Evolutionary conservation across 345 rosid genomes (phyloP).

Genomic region (Brassica nigra): DNA sequence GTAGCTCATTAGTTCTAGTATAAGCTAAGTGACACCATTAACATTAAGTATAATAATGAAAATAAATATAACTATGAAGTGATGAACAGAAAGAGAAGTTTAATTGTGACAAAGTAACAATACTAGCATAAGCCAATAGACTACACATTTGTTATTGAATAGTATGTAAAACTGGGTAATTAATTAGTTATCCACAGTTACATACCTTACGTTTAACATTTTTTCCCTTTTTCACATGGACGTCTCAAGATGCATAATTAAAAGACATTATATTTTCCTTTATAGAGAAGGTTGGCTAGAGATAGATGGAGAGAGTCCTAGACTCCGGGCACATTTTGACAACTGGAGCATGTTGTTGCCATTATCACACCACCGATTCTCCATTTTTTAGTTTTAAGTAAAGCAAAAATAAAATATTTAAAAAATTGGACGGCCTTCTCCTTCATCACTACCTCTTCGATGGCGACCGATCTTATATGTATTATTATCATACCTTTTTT

Average conservation of each 20-base stretch:
- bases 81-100: neutral
- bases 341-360: conserved; percentile 44
- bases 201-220: neutral
- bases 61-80: neutral
- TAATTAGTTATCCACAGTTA: neutral
- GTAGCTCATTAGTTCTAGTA: too few relatives aligned
- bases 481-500: conserved; percentile 1
- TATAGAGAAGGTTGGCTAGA: conserved; percentile 27
- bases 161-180: neutral
- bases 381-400: neutral
- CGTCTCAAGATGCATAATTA: conserved; percentile 37
- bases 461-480: conserved; percentile 38
- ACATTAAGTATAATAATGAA: neutral
- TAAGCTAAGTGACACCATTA: neutral
- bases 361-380: conserved; percentile 38
- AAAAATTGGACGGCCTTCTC: conserved; percentile 32
- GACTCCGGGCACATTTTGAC: conserved; percentile 41
- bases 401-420: neutral
- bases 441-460: conserved; percentile 38
- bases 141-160: neutral
- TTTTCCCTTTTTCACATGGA: conserved; percentile 13
- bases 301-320: conserved; percentile 33
- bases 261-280: neutral
- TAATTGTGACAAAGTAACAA: neutral
- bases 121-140: neutral